Base-by-base conservation (phyloP, 2,329 filamentous ascomycete genomes). In the Lachnum nothofagi region DNA sequence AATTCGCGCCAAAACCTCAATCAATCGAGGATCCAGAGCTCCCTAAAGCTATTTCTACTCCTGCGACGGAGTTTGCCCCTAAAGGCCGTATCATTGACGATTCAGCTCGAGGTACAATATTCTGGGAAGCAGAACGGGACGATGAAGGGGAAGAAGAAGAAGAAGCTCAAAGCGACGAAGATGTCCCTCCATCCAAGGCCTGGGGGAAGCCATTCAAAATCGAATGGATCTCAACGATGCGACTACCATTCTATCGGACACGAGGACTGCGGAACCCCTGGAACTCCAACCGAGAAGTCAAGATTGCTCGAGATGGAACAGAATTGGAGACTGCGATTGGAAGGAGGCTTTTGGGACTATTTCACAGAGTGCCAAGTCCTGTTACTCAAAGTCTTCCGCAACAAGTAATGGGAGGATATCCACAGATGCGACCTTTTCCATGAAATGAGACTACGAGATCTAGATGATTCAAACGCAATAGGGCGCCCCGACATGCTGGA, bases 261-360 rank as follows among this genome's bases (percentile, higher is more conserved):
- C 75, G 90, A 55, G 91, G 91, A 0, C 70, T 97, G 47, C 80
- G 91, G 27, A 97, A 97, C 64, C 86, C 89, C 0, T 95, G 90
- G 88, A 97, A 97, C 66, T 86, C 88, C 4, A 95, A 96, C 63
- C 76, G 91, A 44, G 91, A 97, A 64, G 88, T 97, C 54, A 97
- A 97, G 69, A 95, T 97, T 63, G 91, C 91, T 20, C 79, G 91
- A 60, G 91, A 97, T 61, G 91, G 91, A 2, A 97, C 91, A 0
- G 91, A 97, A 67, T 73, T 97, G 45, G 91, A 97, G 67, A 87
- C 91, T 23, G 79, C 75, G 24, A 79, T 95, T 37, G 91, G 91
- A 4, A 80, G 82, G 60, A 81, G 81, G 60, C 71, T 97, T 46
- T 75, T 94, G 54, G 82, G 83, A 38, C 77, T 96, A 61, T 96